Evolutionary conservation across 345 rosid species (phyloP), one percentile per base, ranked within the genome.

Genomic region (Euphorbia lathyris): DNA sequence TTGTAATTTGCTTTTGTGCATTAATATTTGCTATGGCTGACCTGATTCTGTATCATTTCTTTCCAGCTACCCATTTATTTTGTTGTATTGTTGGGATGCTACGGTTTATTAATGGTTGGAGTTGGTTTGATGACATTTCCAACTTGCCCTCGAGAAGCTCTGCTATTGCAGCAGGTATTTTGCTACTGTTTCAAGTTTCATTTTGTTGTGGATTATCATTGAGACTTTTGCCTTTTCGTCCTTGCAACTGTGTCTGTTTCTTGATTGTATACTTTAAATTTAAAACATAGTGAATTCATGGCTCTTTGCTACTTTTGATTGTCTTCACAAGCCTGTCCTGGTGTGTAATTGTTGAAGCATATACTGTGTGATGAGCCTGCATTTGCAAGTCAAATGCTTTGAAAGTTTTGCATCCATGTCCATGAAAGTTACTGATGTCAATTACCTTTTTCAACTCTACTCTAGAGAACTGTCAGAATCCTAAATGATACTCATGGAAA

Each of bases 81-180:
- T 77, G 55, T 90, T 45, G 80, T 90, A 60, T 83, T 90, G 1
- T 80, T 90, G 7, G 97, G 90, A 74, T 88, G 90, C 80, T 91
- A 88, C 70, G 97, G 95, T 74, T 75, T 91, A 42, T 77, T 91
- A 36, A 87, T 86, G 94, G 95, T 86, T 63, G 97, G 92, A 67
- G 69, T 86, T 47, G 95, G 92, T 26, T 62, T 91, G 55, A 82
- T 91, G 85, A 81, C 68, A 29, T 91, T 87, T 77, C 95, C 94
- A 57, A 87, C 92, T 19, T 86, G 95, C 62, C 90, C 95, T n/a
- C 85, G 77, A 72, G 95, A 91, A 76, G 88, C 90, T 30, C 12
- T 82, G 60, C 82, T 88, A 12, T 76, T 91, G 78, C 95, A 84
- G 72, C 81, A 83, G 86, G 92, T 90, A 77, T 19, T 74, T 70